Evolutionary conservation across 441 rosid species (phyloP).

Genomic region (Croton laevigatus): DNA sequence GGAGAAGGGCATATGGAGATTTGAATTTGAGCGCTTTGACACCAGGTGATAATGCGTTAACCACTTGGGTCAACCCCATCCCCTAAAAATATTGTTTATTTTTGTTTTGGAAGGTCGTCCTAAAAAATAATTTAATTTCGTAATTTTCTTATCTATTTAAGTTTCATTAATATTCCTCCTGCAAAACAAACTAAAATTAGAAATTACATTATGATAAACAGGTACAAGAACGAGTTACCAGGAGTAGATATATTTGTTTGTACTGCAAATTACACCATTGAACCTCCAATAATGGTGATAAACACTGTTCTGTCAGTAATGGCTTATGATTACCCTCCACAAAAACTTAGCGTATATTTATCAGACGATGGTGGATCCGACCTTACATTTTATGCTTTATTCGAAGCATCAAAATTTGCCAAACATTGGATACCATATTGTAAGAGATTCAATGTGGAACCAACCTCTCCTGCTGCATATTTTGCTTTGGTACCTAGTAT

Average conservation of each 20-base stretch:
- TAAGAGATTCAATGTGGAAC: conserved; percentile 39
- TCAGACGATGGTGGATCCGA: conserved; percentile 68
- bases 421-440: conserved; percentile 57
- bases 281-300: conserved; percentile 62
- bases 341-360: conserved; percentile 53
- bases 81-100: too few relatives aligned
- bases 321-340: conserved; percentile 61
- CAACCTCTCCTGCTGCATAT: conserved; percentile 44
- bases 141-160: too few relatives aligned
- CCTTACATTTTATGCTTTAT: conserved; percentile 56
- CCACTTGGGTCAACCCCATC: too few relatives aligned
- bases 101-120: too few relatives aligned
- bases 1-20: too few relatives aligned
- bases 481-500: conserved; percentile 4
- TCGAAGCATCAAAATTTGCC: conserved; percentile 55
- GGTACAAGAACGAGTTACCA: conserved; percentile 33
- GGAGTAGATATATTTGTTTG: conserved; percentile 62
- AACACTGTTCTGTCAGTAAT: conserved; percentile 61
- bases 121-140: too few relatives aligned
- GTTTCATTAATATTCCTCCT: too few relatives aligned
- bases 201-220: conserved; percentile 8
- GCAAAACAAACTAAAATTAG: too few relatives aligned
- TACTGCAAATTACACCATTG: conserved; percentile 66
- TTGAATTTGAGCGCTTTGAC: too few relatives aligned
- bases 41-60: too few relatives aligned